Evolutionary conservation across 2,329 filamentous ascomycete genomes (phyloP).

Genomic region (Colletotrichum gigasporum): DNA sequence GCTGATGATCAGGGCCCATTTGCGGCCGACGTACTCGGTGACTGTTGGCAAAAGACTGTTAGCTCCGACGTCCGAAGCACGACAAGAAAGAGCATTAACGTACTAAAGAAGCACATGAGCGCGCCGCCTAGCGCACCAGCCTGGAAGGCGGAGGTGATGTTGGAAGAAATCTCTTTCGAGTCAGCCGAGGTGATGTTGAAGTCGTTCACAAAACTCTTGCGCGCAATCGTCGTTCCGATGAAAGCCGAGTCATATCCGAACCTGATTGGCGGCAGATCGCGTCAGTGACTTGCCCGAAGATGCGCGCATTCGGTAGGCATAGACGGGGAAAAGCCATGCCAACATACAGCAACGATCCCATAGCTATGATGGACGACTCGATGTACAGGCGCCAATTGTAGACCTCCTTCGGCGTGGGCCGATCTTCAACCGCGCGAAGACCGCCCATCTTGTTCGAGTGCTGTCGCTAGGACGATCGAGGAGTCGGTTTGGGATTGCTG

Average conservation of each 20-base stretch:
- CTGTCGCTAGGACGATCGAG: neutral
- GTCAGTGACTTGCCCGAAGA: no score
- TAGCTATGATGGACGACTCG: slow-evolving; percentile 57
- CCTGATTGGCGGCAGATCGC: slow-evolving; percentile 34
- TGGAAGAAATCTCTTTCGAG: slow-evolving; percentile 44
- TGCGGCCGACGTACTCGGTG: slow-evolving; percentile 59
- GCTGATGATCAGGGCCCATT: slow-evolving; percentile 57
- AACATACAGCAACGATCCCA: slow-evolving; percentile 52
- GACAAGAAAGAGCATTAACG: neutral
- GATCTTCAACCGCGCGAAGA: slow-evolving; percentile 60
- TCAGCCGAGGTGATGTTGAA: slow-evolving; percentile 42
- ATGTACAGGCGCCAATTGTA: slow-evolving; percentile 62
- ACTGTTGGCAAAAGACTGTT: slow-evolving; percentile 34
- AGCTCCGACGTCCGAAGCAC: neutral
- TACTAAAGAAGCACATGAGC: slow-evolving; percentile 54
- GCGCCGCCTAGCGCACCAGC: slow-evolving; percentile 64
- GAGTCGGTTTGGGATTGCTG: neutral
- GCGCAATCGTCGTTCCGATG: slow-evolving; percentile 63
- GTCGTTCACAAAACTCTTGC: slow-evolving; percentile 55
- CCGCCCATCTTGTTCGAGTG: slow-evolving; percentile 41
- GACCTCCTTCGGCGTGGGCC: slow-evolving; percentile 64
- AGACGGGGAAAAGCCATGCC: slow-evolving; percentile 14
- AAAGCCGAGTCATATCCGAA: slow-evolving; percentile 65
- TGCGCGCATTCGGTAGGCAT: no score
- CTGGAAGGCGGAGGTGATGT: slow-evolving; percentile 58